Evolutionary conservation across 2,329 filamentous ascomycete species (phyloP).

Genomic region (Exophiala oligosperma): DNA sequence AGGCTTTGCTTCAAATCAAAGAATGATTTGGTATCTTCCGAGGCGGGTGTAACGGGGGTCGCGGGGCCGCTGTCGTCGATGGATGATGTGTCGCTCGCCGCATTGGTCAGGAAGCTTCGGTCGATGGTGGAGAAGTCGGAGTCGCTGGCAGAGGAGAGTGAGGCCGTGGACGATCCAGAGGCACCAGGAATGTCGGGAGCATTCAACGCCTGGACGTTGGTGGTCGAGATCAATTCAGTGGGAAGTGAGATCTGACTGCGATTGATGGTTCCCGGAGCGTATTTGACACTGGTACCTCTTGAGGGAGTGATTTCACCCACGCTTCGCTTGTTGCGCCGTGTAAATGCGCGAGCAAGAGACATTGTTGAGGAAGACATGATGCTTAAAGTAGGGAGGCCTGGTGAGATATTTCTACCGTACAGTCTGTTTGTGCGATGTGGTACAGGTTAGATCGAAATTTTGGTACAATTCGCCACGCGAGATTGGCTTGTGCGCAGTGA

Average conservation of each 20-base stretch:
- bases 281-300: constrained; percentile 46
- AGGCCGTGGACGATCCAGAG: constrained; percentile 51
- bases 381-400: not conserved
- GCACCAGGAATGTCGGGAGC: constrained; percentile 71
- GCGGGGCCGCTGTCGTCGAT: constrained; percentile 36
- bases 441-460: not conserved
- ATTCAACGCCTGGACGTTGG: constrained; percentile 94
- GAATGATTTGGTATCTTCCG: constrained; percentile 55
- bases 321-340: constrained; percentile 48
- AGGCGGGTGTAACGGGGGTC: constrained; percentile 51
- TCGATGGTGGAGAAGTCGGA: constrained; percentile 56
- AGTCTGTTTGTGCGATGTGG: not conserved
- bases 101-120: constrained; percentile 50
- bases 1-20: constrained; percentile 66
- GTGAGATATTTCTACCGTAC: not conserved
- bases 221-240: constrained; percentile 84
- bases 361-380: constrained; percentile 27
- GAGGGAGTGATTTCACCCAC: constrained; percentile 46
- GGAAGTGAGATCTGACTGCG: constrained; percentile 73
- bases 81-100: constrained; percentile 47
- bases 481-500: constrained; percentile 7
- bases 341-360: constrained; percentile 46
- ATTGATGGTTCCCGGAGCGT: constrained; percentile 46
- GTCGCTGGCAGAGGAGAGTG: constrained; percentile 60
- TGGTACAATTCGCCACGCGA: not conserved